Conservation (phyloP, 352 stramenopile genomes). For the Albugo laibachii region DNA sequence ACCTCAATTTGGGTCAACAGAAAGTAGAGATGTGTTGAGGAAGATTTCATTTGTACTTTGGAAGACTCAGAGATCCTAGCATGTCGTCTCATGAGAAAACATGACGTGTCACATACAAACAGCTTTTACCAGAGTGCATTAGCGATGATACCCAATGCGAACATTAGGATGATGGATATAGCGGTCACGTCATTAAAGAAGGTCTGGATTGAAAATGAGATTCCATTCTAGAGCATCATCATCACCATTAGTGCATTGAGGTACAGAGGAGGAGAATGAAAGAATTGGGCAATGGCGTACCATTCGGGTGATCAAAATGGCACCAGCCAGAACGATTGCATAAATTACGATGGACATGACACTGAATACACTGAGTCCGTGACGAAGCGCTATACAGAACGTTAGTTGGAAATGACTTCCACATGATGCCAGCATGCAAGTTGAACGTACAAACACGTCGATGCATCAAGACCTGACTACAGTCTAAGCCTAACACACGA, state of each 20-base stretch:
- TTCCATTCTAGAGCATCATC: conserved; percentile 48
- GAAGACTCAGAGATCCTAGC: conserved; percentile 7
- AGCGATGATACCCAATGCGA: conserved; percentile 42
- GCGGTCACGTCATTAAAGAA: conserved; percentile 81
- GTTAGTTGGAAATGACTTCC: conserved; percentile 4
- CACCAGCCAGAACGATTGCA: conserved; percentile 42
- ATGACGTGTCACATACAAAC: background rate
- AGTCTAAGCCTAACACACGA: conserved; percentile 34
- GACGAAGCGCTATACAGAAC: conserved; percentile 20
- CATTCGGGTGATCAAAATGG: conserved; percentile 66
- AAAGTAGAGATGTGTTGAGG: conserved; percentile 46
- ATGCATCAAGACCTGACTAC: conserved; percentile 42
- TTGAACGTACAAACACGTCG: conserved; percentile 27
- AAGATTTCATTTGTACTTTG: conserved; percentile 18
- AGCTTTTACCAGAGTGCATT: conserved; percentile 72
- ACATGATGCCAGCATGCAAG: background rate
- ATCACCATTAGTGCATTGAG: background rate
- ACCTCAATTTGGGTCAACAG: conserved; percentile 37
- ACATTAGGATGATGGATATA: conserved; percentile 49
- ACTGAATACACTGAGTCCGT: conserved; percentile 65
- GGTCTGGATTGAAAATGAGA: conserved; percentile 44
- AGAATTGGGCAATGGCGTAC: conserved; percentile 9
- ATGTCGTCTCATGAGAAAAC: background rate
- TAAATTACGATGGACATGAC: conserved; percentile 77
- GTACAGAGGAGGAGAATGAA: background rate